A percentile compares a stretch with the other conserved stretches of the same genome.
These are phyloP conservation scores for Saksenaea vasiformis DNA, from an alignment of 371 early-diverging fungal species.

Conservation along the genomic window DNA sequence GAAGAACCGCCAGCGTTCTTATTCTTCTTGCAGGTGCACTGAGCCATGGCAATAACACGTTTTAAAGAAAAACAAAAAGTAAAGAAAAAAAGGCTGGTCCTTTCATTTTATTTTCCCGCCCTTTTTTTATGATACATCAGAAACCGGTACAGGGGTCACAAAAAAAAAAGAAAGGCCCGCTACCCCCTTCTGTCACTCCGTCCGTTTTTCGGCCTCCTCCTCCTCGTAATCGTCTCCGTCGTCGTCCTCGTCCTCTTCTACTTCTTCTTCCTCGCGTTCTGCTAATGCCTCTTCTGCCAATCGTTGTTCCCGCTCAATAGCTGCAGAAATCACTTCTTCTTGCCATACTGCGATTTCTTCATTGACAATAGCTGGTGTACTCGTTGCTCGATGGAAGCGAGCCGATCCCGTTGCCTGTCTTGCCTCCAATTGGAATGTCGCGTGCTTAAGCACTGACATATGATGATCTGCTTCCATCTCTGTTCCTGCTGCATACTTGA, in stretches of 20 bases:
- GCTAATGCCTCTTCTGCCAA: neutral
- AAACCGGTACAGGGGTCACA: neutral
- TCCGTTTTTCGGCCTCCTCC: constrained; percentile 18
- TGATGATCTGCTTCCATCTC: constrained; percentile 27
- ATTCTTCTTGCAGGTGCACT: constrained; percentile 5
- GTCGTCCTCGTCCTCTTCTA: neutral
- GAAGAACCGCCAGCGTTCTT: constrained; percentile 5
- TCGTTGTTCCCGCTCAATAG: constrained; percentile 1
- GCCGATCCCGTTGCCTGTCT: constrained; percentile 14
- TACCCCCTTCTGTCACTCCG: neutral
- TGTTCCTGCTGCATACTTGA: constrained; percentile 27
- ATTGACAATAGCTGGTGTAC: constrained; percentile 22
- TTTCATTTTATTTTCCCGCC: neutral
- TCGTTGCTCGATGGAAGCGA: constrained; percentile 31
- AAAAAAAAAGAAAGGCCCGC: neutral
- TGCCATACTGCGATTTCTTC: constrained; percentile 22
- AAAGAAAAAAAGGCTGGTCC: constrained; percentile 1
- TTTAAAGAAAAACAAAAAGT: neutral
- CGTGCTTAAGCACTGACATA: constrained; percentile 19
- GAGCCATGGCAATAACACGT: neutral
- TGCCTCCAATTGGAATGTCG: constrained; percentile 15
- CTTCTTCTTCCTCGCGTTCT: constrained; percentile 1
- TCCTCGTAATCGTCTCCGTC: constrained; percentile 8
- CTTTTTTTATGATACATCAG: neutral
- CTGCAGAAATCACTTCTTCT: constrained; percentile 3